phyloP scores from a whole-genome alignment of 2,329 filamentous ascomycete species.

The Diaporthe batatas region DNA sequence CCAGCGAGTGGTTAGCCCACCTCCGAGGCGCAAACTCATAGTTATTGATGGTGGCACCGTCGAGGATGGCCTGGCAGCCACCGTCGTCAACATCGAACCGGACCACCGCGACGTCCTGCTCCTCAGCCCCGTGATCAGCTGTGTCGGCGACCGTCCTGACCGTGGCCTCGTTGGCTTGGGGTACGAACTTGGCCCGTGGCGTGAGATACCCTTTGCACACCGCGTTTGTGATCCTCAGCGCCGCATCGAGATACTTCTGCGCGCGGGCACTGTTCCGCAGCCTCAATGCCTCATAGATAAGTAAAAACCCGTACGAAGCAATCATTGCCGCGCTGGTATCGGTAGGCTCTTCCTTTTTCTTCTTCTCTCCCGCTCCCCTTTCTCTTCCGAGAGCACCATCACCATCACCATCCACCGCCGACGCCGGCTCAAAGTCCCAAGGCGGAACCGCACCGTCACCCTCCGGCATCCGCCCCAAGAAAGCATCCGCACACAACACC shows the following conservation, averaged over 20 bases:
- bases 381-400: background rate
- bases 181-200: slow-evolving; percentile 42
- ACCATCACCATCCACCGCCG: slow-evolving; percentile 44
- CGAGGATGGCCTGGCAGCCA: slow-evolving; percentile 58
- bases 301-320: slow-evolving; percentile 50
- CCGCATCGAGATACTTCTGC: slow-evolving; percentile 48
- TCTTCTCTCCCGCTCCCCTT: background rate
- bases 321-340: slow-evolving; percentile 56
- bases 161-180: background rate
- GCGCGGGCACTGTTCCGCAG: slow-evolving; percentile 35
- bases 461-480: slow-evolving; percentile 54
- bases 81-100: slow-evolving; percentile 40
- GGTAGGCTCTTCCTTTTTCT: slow-evolving; percentile 45
- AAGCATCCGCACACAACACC: slow-evolving; percentile 58
- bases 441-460: slow-evolving; percentile 54
- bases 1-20: slow-evolving; percentile 61
- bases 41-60: slow-evolving; percentile 61
- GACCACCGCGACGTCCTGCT: slow-evolving; percentile 41
- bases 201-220: slow-evolving; percentile 47
- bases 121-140: slow-evolving; percentile 45
- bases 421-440: slow-evolving; percentile 60
- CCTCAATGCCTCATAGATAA: slow-evolving; percentile 50
- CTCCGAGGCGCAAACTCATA: slow-evolving; percentile 59
- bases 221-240: slow-evolving; percentile 47
- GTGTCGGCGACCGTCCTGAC: slow-evolving; percentile 43